A percentile compares a stretch with the other conserved stretches of the same genome.
Conservation (phyloP, 768 basidiomycete species). For the Termitomyces sp. region DNA sequence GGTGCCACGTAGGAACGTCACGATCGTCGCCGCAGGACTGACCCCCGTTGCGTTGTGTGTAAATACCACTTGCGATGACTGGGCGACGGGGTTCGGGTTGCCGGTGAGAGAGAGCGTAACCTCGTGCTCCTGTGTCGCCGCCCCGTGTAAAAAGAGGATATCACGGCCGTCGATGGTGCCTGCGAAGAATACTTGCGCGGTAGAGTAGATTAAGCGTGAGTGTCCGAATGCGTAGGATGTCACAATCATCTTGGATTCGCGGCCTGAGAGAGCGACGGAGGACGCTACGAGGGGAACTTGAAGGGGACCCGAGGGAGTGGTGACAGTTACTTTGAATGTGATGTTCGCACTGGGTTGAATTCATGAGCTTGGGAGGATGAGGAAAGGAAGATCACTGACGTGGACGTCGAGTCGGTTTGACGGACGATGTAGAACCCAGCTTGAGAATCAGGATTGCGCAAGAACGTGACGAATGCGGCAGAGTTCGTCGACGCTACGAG, state of each 20-base stretch:
- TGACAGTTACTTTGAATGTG: constrained; percentile 55
- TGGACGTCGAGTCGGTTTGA: constrained; percentile 61
- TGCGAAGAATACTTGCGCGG: constrained; percentile 67
- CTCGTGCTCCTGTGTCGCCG: constrained; percentile 51
- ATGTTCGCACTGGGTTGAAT: constrained; percentile 32
- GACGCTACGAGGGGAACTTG: constrained; percentile 50
- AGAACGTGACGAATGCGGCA: constrained; percentile 50
- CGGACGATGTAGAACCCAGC: constrained; percentile 68
- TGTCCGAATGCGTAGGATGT: constrained; percentile 68
- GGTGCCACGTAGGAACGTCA: constrained; percentile 53
- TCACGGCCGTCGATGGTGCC: constrained; percentile 56
- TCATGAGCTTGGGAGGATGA: background rate
- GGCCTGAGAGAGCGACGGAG: constrained; percentile 55
- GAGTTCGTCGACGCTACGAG: constrained; percentile 32
- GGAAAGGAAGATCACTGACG: constrained; percentile 33
- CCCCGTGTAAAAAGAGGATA: constrained; percentile 58
- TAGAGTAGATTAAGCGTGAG: constrained; percentile 60
- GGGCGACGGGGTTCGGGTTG: constrained; percentile 33
- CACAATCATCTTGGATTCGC: constrained; percentile 69
- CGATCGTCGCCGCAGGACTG: constrained; percentile 27
- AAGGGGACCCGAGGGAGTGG: constrained; percentile 36
- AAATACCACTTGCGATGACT: constrained; percentile 23
- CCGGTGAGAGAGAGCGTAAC: constrained; percentile 39
- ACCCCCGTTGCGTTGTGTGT: constrained; percentile 15
- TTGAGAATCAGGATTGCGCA: constrained; percentile 63